Evolutionary conservation across 2,329 filamentous ascomycete species (phyloP).

Genomic region (Dactylella cylindrospora): DNA sequence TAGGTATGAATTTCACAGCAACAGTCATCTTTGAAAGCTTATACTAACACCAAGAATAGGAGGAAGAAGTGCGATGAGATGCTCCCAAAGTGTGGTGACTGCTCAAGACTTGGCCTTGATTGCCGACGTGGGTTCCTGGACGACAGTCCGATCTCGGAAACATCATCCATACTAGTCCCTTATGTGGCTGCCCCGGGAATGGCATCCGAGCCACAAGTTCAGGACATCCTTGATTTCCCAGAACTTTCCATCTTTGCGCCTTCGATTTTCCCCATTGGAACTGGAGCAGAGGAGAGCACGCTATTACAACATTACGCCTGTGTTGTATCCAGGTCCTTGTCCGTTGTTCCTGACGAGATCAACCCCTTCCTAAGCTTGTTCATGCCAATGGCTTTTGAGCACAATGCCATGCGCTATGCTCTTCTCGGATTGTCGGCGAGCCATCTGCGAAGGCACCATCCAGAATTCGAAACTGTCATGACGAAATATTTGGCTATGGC

Average conservation of each 20-base stretch:
- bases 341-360: constrained; percentile 44
- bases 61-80: constrained; percentile 45
- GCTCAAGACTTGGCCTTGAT: constrained; percentile 38
- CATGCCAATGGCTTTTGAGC: constrained; percentile 44
- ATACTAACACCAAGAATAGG: constrained; percentile 15
- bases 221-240: constrained; percentile 29
- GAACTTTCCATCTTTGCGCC: constrained; percentile 39
- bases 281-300: constrained; percentile 33
- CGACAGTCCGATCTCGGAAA: constrained; percentile 15
- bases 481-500: constrained; percentile 43
- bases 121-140: constrained; percentile 38
- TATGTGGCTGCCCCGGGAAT: constrained; percentile 28
- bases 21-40: background rate
- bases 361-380: constrained; percentile 44
- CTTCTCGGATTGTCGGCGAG: constrained; percentile 43
- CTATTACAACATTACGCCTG: constrained; percentile 45
- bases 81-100: constrained; percentile 41
- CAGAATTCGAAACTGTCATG: constrained; percentile 40
- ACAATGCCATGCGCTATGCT: constrained; percentile 42
- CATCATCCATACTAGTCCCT: constrained; percentile 17
- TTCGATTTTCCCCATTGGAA: constrained; percentile 33
- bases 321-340: constrained; percentile 45
- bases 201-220: constrained; percentile 12
- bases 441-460: constrained; percentile 42
- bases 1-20: constrained; percentile 7